Evolutionary conservation across 116 monocot species (phyloP).

Genomic region (Cymodocea nodosa): DNA sequence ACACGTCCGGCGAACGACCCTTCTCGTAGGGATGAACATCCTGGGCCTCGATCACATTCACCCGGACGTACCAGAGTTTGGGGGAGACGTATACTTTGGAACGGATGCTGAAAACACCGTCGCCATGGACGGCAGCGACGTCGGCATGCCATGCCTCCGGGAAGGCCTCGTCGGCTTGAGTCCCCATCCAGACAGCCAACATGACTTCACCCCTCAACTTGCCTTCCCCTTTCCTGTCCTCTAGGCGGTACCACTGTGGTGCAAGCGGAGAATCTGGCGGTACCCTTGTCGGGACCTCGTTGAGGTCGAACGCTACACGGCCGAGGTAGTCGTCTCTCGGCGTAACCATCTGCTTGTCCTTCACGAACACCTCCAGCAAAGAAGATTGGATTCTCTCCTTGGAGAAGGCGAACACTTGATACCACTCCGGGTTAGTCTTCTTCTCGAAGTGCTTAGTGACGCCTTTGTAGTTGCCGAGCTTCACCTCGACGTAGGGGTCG

Average conservation of each 20-base stretch:
- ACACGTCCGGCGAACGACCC: slow-evolving; percentile 20
- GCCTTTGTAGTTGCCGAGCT: slow-evolving; percentile 38
- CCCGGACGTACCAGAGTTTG: slow-evolving; percentile 35
- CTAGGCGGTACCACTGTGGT: slow-evolving; percentile 40
- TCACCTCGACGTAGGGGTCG: slow-evolving; percentile 37
- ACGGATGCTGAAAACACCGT: slow-evolving; percentile 18
- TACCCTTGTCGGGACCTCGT: slow-evolving; percentile 19
- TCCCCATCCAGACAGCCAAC: slow-evolving; percentile 42
- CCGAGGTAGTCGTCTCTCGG: slow-evolving; percentile 31
- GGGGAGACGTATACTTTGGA: slow-evolving; percentile 41
- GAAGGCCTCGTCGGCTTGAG: slow-evolving; percentile 39
- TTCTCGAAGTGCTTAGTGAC: slow-evolving; percentile 28
- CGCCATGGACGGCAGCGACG: slow-evolving; percentile 18
- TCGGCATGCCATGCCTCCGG: slow-evolving; percentile 41
- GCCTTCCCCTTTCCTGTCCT: slow-evolving; percentile 23
- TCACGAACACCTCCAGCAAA: slow-evolving; percentile 19
- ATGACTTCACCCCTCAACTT: slow-evolving; percentile 31
- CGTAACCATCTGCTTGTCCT: slow-evolving; percentile 16
- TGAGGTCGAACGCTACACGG: slow-evolving; percentile 19
- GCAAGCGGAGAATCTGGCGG: slow-evolving; percentile 33
- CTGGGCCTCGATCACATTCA: slow-evolving; percentile 39
- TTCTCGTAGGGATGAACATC: slow-evolving; percentile 26
- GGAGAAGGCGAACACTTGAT: slow-evolving; percentile 81
- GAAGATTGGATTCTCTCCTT: slow-evolving; percentile 51
- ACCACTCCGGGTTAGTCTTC: slow-evolving; percentile 34